Percentiles rank a stretch among this genome's conserved stretches.
phyloP scores from a whole-genome alignment of 2,329 filamentous ascomycete species.

The Lasiodiplodia gonubiensis region DNA sequence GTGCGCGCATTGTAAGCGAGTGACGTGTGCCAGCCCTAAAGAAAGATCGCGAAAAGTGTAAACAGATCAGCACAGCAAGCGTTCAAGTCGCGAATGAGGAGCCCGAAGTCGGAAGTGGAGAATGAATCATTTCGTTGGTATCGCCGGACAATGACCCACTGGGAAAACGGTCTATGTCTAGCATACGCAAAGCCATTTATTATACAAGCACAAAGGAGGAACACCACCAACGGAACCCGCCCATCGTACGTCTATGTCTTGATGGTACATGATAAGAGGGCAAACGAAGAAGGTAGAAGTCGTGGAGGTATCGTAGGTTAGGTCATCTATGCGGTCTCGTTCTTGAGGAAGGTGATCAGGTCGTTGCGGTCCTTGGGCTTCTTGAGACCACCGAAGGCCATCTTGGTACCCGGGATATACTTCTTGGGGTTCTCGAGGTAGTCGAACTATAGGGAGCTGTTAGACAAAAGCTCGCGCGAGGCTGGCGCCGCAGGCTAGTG shows the following conservation, averaged over 20 bases:
- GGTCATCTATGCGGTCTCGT: constrained; percentile 69
- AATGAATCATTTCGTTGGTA: constrained; percentile 26
- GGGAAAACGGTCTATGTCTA: constrained; percentile 29
- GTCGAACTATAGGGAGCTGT: constrained; percentile 68
- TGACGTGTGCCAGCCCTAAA: constrained; percentile 25
- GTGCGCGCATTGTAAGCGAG: neutral
- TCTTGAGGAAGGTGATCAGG: constrained; percentile 84
- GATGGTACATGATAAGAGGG: constrained; percentile 43
- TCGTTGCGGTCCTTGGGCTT: constrained; percentile 99
- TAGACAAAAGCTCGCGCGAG: neutral
- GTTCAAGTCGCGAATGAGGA: constrained; percentile 1
- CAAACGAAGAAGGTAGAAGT: constrained; percentile 31
- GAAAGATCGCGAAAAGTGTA: constrained; percentile 11
- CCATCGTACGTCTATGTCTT: constrained; percentile 49
- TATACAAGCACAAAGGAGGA: constrained; percentile 26
- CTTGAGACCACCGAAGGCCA: constrained; percentile 99
- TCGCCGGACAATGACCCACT: constrained; percentile 25
- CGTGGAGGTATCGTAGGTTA: constrained; percentile 39
- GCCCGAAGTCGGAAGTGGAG: constrained; percentile 28
- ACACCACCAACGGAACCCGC: constrained; percentile 31
- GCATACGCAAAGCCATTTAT: constrained; percentile 26
- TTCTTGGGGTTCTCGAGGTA: constrained; percentile 99
- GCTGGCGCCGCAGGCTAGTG: neutral
- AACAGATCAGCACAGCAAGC: constrained; percentile 12
- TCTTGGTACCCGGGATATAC: constrained; percentile 99